Evolutionary conservation across 1,139 yeast species (phyloP).

Genomic region (Scheffersomyces segobiensis): DNA sequence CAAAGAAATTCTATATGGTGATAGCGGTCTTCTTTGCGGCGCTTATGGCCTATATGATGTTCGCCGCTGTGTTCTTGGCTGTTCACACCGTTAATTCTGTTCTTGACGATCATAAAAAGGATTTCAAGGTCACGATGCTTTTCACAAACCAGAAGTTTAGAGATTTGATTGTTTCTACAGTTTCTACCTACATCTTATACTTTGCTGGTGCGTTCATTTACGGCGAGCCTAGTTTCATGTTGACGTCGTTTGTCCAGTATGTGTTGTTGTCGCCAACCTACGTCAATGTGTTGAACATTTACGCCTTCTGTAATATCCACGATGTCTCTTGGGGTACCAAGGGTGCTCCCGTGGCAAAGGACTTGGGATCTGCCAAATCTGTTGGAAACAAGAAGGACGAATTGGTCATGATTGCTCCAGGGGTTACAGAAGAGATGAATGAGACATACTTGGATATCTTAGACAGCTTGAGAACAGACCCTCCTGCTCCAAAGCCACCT

Average conservation of each 20-base stretch:
- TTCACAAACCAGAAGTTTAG: slow-evolving; percentile 69
- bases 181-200: slow-evolving; percentile 82
- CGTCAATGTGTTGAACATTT: slow-evolving; percentile 75
- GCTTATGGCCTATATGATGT: slow-evolving; percentile 31
- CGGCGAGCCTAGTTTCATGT: slow-evolving; percentile 79
- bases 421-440: slow-evolving; percentile 62
- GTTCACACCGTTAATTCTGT: slow-evolving; percentile 61
- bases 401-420: slow-evolving; percentile 67
- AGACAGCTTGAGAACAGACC: slow-evolving; percentile 41
- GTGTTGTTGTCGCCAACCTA: slow-evolving; percentile 72
- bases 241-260: slow-evolving; percentile 72
- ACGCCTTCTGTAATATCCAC: slow-evolving; percentile 83
- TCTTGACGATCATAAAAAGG: slow-evolving; percentile 38
- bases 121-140: slow-evolving; percentile 48
- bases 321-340: slow-evolving; percentile 91
- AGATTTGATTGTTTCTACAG: slow-evolving; percentile 82
- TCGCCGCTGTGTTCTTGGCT: slow-evolving; percentile 82
- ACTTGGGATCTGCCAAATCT: slow-evolving; percentile 68
- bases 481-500: slow-evolving; percentile 23
- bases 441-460: slow-evolving; percentile 54
- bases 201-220: slow-evolving; percentile 72
- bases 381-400: slow-evolving; percentile 59
- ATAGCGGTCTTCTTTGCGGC: slow-evolving; percentile 25
- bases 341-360: slow-evolving; percentile 63
- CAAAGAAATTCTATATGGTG: slow-evolving; percentile 21